Base-by-base conservation (phyloP, 1,284 basidiomycete species). In the Clitocybe nebularis region DNA sequence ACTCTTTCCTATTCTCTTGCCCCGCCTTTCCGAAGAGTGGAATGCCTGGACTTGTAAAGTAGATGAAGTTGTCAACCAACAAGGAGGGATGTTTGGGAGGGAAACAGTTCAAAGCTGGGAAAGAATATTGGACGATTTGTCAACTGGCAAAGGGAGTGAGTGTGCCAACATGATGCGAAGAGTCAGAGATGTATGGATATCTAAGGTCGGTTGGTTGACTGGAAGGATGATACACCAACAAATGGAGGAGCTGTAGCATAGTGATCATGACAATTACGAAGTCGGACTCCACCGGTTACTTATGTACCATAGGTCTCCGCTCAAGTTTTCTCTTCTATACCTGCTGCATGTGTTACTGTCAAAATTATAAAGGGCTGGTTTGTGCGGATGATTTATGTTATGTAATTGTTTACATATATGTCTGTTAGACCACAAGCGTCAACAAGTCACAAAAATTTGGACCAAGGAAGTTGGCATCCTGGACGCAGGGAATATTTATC, bases 61-160 rank as follows among this genome's bases (percentile, higher is more conserved):
- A 21, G 82, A 88, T 52, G 66, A 76, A 13, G 63, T 75, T 7
- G 82, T 86, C 2, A 89, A 89, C 54, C 67, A 63, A n/a, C 69
- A 84, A 49, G 83, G 77, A 4, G 79, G 84, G 3, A 88, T 90
- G 86, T 89, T 88, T 58, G 79, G 84, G 4, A 72, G 70, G 36
- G 84, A 88, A 46, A 74, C 71, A 9, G 84, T 83, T 19, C 62
- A 69, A 44, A 66, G 64, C 5, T 90, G 87, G 88, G 79, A 79
- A 51, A 71, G 76, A 34, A 73, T 68, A 2, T 56, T 90, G 53
- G 84, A 89, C 41, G 73, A 75, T 39, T 75, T 84, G 55, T 78
- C 80, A 2, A 71, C 71, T 29, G 63, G 67, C 53, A 77, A 72
- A 56, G 68, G 53, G 25, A 54, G 60, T 20, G 68, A 78, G 43